Base-by-base conservation (phyloP, 1,139 yeast species). In the Petasospora rhodanensis region DNA sequence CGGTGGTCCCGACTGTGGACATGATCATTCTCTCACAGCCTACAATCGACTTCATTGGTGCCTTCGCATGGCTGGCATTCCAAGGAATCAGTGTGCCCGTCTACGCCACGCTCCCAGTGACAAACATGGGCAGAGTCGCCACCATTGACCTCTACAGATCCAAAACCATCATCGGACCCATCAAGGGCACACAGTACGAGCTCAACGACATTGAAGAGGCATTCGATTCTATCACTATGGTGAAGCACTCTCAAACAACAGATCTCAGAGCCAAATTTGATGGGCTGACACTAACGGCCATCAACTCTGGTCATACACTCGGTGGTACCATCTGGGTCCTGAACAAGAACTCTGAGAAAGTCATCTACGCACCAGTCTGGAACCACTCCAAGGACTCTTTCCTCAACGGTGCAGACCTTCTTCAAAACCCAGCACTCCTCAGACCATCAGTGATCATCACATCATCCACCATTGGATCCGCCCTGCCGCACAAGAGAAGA, bases 321-420 rank as follows among this genome's bases (percentile, higher is more conserved):
- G 99, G 99, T 38, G 97, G 98, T 7, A 78, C 63, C 15, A 51
- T 61, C 35, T 91, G 97, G 97, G 64, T 81, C 28, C 61, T 89
- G 16, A 71, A 75, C 34, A 78, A 78, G 44, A 78, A 82, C 45
- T 72, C 80, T 17, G 96, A 91, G 45, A 82, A 80, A 42, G 65
- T 87, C 13, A 66, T 91, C 4, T 86, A 87, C 57, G 95, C 96
- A 0, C 91, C 94, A 4, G 79, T 85, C 29, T 91, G 98, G 97
- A 89, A 89, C 55, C 98, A 91, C 56, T 80, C 96, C 2, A 77
- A 78, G 42, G 97, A 91, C 51, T 73, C 85, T 0, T 89, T 87
- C 49, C 62, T 91, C 37, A 83, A 82, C 47, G 75, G 84, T 37
- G 91, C 96, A n/a, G 76, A 81, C 12, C 69, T 87, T 34, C 59